Evolutionary conservation across 306 rosid species (phyloP).

Genomic region (Prunus salicina): DNA sequence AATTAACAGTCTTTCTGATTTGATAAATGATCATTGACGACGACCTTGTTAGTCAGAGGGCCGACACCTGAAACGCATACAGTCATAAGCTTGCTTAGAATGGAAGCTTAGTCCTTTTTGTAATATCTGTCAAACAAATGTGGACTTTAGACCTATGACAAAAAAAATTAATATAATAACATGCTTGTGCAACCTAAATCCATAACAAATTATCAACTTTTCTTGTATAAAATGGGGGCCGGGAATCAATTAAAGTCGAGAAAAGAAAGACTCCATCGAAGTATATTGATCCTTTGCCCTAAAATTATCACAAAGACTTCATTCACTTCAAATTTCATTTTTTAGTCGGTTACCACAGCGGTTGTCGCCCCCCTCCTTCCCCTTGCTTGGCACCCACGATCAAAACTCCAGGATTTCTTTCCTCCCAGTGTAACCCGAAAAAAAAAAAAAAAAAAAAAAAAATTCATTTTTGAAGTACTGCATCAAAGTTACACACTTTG

Average conservation of each 20-base stretch:
- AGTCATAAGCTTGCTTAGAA: conserved; percentile 9
- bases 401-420: too few relatives aligned
- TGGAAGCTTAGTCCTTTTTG: conserved; percentile 13
- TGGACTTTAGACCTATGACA: background rate
- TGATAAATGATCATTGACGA: background rate
- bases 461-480: background rate
- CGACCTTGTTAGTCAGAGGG: background rate
- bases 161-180: background rate
- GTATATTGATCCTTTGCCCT: too few relatives aligned
- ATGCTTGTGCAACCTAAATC: background rate
- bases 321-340: too few relatives aligned
- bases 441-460: too few relatives aligned
- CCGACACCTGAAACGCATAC: background rate
- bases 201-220: background rate
- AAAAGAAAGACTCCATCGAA: background rate
- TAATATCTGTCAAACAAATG: background rate
- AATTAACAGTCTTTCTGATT: background rate
- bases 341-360: too few relatives aligned
- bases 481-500: background rate
- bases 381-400: too few relatives aligned
- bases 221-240: background rate
- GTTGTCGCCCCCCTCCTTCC: too few relatives aligned
- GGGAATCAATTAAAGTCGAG: background rate
- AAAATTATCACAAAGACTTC: too few relatives aligned
- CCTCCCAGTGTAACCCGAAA: too few relatives aligned